A percentile compares a stretch with the other conserved stretches of the same genome.
Evolutionary conservation across 805 yeast genomes (phyloP).

Genomic region (Sungouiozyma intestinalis): DNA sequence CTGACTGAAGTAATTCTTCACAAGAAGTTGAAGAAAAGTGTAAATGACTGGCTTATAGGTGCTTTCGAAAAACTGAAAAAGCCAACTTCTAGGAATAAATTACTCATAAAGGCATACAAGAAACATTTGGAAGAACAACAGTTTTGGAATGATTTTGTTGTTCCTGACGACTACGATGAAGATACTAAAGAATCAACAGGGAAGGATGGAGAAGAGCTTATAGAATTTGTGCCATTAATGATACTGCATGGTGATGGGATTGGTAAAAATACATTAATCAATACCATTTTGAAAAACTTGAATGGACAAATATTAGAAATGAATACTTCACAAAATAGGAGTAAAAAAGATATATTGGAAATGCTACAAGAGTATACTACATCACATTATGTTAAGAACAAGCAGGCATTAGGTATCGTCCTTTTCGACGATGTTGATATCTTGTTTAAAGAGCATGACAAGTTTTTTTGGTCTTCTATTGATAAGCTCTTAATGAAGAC

Average conservation of each 20-base stretch:
- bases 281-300: slow-evolving; percentile 52
- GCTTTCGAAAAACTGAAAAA: slow-evolving; percentile 29
- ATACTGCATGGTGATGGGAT: slow-evolving; percentile 63
- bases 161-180: slow-evolving; percentile 19
- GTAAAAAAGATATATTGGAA: slow-evolving; percentile 57
- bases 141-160: slow-evolving; percentile 26
- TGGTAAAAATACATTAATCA: slow-evolving; percentile 69
- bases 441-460: slow-evolving; percentile 63
- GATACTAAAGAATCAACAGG: slow-evolving; percentile 2
- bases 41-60: slow-evolving; percentile 25
- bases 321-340: slow-evolving; percentile 62
- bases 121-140: slow-evolving; percentile 16
- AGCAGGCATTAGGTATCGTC: slow-evolving; percentile 48
- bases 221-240: slow-evolving; percentile 48
- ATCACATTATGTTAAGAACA: slow-evolving; percentile 61
- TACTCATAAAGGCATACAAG: slow-evolving; percentile 16
- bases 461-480: slow-evolving; percentile 68
- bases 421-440: slow-evolving; percentile 81
- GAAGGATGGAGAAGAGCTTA: slow-evolving; percentile 5
- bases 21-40: slow-evolving; percentile 10
- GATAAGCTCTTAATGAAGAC: slow-evolving; percentile 49
- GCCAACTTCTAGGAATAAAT: slow-evolving; percentile 27
- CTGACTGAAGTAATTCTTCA: slow-evolving; percentile 25
- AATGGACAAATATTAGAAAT: slow-evolving; percentile 73
- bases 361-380: slow-evolving; percentile 72